phyloP scores from a whole-genome alignment of 2,329 filamentous ascomycete species.

The Xylaria sp. region DNA sequence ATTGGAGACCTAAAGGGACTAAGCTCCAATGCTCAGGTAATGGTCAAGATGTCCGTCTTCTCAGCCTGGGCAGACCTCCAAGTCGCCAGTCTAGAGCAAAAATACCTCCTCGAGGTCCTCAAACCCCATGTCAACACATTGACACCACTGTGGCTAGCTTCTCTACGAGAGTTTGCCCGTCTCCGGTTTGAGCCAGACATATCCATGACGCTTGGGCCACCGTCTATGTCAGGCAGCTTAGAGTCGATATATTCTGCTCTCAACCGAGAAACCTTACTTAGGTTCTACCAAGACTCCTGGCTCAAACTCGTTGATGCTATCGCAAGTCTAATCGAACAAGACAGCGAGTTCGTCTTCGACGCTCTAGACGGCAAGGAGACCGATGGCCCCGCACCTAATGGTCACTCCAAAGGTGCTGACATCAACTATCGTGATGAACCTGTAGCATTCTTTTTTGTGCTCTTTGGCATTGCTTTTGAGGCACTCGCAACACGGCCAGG shows the following conservation, averaged over 20 bases:
- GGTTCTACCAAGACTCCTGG: slow-evolving; percentile 98
- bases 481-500: slow-evolving; percentile 85
- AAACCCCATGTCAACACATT: slow-evolving; percentile 89
- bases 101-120: slow-evolving; percentile 87
- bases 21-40: slow-evolving; percentile 95
- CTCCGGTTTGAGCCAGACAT: slow-evolving; percentile 97
- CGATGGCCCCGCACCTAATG: slow-evolving; percentile 59
- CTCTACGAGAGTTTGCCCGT: slow-evolving; percentile 90
- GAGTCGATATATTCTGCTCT: slow-evolving; percentile 95
- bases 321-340: slow-evolving; percentile 94
- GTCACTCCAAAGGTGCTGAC: slow-evolving; percentile 72
- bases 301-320: slow-evolving; percentile 96
- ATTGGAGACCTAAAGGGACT: slow-evolving; percentile 94
- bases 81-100: slow-evolving; percentile 91
- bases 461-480: slow-evolving; percentile 96
- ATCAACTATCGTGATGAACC: slow-evolving; percentile 99
- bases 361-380: slow-evolving; percentile 86
- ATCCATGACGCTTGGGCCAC: slow-evolving; percentile 85
- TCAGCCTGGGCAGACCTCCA: slow-evolving; percentile 98
- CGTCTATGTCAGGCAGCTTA: slow-evolving; percentile 82
- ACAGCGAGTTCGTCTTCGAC: slow-evolving; percentile 97
- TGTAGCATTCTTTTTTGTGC: slow-evolving; percentile 97
- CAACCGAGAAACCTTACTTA: slow-evolving; percentile 90
- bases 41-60: slow-evolving; percentile 98
- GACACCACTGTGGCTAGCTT: slow-evolving; percentile 93